Evolutionary conservation across 148 eudicot genomes (phyloP), one percentile per base, ranked within the genome.

Genomic region (Drosera capensis): DNA sequence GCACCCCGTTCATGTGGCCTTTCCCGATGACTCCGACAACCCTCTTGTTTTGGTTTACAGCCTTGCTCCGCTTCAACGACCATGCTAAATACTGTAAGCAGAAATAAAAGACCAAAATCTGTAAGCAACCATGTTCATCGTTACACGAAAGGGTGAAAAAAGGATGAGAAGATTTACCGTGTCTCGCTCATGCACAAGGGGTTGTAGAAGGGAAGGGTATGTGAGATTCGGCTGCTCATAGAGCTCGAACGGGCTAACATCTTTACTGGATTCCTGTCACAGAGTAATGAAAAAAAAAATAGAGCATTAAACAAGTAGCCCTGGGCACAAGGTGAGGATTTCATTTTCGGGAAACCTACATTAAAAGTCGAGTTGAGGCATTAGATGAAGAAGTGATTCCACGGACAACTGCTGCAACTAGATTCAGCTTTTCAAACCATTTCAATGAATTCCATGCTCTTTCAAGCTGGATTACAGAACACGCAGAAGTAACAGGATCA

Each of bases 11-110:
- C 66, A 90, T 54, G 60, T 84, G 97, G 12, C 93, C 93, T 53
- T 75, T 80, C 20, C 97, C 97, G 6, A 90, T 78, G 14, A 90
- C 87, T 35, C 97, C 97, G n/a, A 90, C 93, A 43, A 90, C 95
- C 56, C 66, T 56, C 69, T 84, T 78, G 51, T 87, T 63, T 24
- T 70, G 57, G 9, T 76, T 78, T 53, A 90, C 97, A 8, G 97
- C 97, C 70, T 90, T 80, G 75, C 97, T 80, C 66, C 95, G 63
- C 66, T 90, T 84, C 64, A 90, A 67, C 29, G 97, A 90, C 97
- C 97, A 90, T 4, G 97, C 93, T 30, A 84, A 70, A 56, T 78
- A 90, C 97, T 90, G 69, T 52, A 63, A 49, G 3, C 7, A 21
- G 13, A 7, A 2, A 43, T 8, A 15, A n/a, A 39, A 14, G 17